phyloP scores from a whole-genome alignment of 83 land plant genomes.

The Thuja plicata region DNA sequence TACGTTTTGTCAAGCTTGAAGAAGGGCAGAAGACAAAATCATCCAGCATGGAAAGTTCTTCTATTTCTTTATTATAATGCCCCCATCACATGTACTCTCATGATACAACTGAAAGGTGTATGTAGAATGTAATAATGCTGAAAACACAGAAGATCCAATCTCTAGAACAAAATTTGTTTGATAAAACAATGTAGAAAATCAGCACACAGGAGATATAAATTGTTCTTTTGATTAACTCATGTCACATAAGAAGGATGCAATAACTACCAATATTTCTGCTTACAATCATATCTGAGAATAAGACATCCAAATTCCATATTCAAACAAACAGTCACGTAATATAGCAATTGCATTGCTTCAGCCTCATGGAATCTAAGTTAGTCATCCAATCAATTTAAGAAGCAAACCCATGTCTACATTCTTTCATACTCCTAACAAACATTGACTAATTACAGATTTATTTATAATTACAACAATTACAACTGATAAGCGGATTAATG shows the following conservation, averaged over 20 bases:
- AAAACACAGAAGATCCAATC: background rate
- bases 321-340: background rate
- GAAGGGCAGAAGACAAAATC: background rate
- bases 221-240: background rate
- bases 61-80: background rate
- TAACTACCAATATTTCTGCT: background rate
- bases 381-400: background rate
- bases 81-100: background rate
- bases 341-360: background rate
- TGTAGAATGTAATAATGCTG: background rate
- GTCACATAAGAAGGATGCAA: background rate
- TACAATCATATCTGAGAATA: background rate
- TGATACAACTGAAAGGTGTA: background rate
- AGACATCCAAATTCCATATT: background rate
- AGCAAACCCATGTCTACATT: background rate
- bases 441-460: too few relatives aligned
- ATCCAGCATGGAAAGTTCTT: background rate
- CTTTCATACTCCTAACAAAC: background rate
- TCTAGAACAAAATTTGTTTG: background rate
- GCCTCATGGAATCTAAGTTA: background rate
- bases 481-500: too few relatives aligned
- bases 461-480: too few relatives aligned
- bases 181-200: background rate
- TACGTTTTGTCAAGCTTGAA: background rate
- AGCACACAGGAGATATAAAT: background rate